Base-by-base conservation (phyloP, 192 early-diverging fungal species). In the Rhizoclosmatium globosum region DNA sequence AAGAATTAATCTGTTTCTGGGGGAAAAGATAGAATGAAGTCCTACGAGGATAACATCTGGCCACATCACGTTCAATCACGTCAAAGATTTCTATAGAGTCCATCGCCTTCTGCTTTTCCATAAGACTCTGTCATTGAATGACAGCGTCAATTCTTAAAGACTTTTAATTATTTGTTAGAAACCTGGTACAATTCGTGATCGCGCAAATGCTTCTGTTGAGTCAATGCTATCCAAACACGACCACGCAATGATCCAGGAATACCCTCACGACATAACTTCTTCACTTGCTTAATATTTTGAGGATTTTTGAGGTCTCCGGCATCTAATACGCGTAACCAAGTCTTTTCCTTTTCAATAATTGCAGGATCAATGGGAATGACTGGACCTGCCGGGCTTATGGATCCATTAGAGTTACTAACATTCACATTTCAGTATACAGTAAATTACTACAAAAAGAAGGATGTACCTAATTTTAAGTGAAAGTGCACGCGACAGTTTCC, bases 41-140 rank as follows among this genome's bases (percentile, higher is more conserved):
- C 2, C 15, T 71, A 88, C 87, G 67, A 2, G 96, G 96, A 82
- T 93, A 99, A 83, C 96, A 96, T 9, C 96, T 82, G 47, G 88
- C 77, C 31, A 99, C 92, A 71, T 99, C 97, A 38, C 92, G 87
- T 68, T 98, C 96, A 67, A 99, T 99, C 17, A 94, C 92, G 45
- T 96, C 94, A 82, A 93, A 96, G 48, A 97, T 94, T 3, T 89
- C 83, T 47, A 87, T 59, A 9, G 71, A 71, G 21, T 76, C 81
- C 43, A 82, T 81, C 41, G 56, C 3, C 7, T 62, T 21, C 61
- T 74, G 72, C n/a, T 60, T 64, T 11, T 59, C 57, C 61, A 74
- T 62, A 4, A 74, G 6, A 48, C 17, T 57, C 48, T 6, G n/a
- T n/a, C n/a, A 48, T 48, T 69, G 21, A n/a, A 65, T 1, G 41